Evolutionary conservation across 495 filamentous ascomycete species (phyloP).

Genomic region (Lentithecium fluviatile): DNA sequence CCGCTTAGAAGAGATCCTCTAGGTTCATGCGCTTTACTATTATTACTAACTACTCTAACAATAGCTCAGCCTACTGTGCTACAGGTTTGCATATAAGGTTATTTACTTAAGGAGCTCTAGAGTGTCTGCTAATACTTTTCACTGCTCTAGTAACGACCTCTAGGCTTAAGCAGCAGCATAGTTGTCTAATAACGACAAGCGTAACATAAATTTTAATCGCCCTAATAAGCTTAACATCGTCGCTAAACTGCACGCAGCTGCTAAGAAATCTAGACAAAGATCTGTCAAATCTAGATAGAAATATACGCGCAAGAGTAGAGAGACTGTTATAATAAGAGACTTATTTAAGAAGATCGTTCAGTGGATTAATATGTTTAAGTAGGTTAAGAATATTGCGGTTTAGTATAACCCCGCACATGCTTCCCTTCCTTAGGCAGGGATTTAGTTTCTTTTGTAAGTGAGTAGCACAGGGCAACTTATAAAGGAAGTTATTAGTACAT

Average conservation of each 20-base stretch:
- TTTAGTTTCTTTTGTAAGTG: conserved; percentile 47
- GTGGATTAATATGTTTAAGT: conserved; percentile 46
- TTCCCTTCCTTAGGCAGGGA: conserved; percentile 48
- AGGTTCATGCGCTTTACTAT: too few relatives aligned
- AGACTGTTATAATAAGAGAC: conserved; percentile 42
- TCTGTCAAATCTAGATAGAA: conserved; percentile 17
- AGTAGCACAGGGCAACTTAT: conserved; percentile 1
- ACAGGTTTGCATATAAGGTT: conserved; percentile 11
- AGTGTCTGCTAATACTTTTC: conserved; percentile 16
- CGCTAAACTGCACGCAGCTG: conserved; percentile 17
- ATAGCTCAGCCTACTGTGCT: conserved; percentile 15
- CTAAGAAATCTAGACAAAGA: conserved; percentile 23
- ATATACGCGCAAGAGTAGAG: conserved; percentile 22
- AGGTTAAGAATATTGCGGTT: conserved; percentile 43
- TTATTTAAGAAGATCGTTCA: conserved; percentile 42
- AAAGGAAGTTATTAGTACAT: conserved; percentile 3
- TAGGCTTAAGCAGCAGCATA: conserved; percentile 28
- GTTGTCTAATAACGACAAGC: conserved; percentile 30
- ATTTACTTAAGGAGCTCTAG: neutral
- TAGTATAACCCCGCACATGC: conserved; percentile 47
- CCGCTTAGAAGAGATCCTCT: too few relatives aligned
- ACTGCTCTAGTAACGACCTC: conserved; percentile 23
- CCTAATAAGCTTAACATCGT: conserved; percentile 34
- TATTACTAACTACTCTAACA: neutral
- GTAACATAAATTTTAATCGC: conserved; percentile 32